Conservation (phyloP, 495 filamentous ascomycete species). For the Aspergillus diversus region DNA sequence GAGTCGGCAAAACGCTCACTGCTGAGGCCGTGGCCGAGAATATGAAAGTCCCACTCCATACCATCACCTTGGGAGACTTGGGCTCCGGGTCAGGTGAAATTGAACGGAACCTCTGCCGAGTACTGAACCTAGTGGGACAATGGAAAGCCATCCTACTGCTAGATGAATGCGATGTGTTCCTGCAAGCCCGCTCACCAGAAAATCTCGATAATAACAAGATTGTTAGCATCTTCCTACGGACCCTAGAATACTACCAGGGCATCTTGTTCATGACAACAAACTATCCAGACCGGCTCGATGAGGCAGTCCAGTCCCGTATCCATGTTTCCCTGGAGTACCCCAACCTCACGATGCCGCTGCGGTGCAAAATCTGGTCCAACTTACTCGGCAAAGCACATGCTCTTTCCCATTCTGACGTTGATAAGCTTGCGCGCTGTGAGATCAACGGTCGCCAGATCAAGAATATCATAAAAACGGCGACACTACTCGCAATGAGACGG, state of each 20-base stretch:
- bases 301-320: slow-evolving; percentile 54
- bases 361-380: slow-evolving; percentile 6
- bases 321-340: slow-evolving; percentile 37
- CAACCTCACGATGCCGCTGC: not conserved
- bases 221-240: slow-evolving; percentile 48
- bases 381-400: slow-evolving; percentile 16
- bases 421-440: slow-evolving; percentile 44
- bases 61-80: slow-evolving; percentile 12
- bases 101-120: not conserved
- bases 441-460: slow-evolving; percentile 69
- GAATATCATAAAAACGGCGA: slow-evolving; percentile 49
- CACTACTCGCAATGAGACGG: not conserved
- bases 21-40: slow-evolving; percentile 32
- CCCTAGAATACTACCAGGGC: slow-evolving; percentile 56
- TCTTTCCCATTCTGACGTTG: slow-evolving; percentile 41
- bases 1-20: slow-evolving; percentile 35
- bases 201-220: slow-evolving; percentile 27
- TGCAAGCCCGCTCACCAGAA: slow-evolving; percentile 55
- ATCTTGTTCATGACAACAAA: slow-evolving; percentile 35
- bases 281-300: slow-evolving; percentile 30
- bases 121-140: slow-evolving; percentile 3
- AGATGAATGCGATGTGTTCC: slow-evolving; percentile 71
- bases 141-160: slow-evolving; percentile 53
- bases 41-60: slow-evolving; percentile 28
- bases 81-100: not conserved